Conservation (phyloP, 495 filamentous ascomycete species). For the Sporormia fimetaria region DNA sequence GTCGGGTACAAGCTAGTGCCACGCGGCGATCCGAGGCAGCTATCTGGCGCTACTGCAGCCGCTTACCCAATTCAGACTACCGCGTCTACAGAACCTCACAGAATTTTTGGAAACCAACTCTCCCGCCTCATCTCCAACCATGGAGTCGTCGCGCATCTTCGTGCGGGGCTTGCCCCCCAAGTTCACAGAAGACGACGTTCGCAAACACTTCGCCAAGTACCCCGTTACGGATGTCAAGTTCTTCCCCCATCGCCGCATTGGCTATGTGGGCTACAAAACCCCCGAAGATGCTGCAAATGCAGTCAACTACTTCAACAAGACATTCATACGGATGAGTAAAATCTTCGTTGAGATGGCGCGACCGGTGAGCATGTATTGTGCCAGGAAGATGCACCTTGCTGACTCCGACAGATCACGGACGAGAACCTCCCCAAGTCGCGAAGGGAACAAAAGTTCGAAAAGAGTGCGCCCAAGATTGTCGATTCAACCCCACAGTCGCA, state of each 20-base stretch:
- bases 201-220: conserved; percentile 71
- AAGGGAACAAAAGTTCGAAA: conserved; percentile 38
- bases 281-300: conserved; percentile 66
- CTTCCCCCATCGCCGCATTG: conserved; percentile 77
- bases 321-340: conserved; percentile 95
- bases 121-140: conserved; percentile 20
- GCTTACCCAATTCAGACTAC: too few relatives aligned
- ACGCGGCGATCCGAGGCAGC: too few relatives aligned
- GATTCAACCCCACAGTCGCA: conserved; percentile 16
- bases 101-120: too few relatives aligned
- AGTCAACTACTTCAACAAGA: conserved; percentile 85
- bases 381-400: background rate
- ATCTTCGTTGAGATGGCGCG: conserved; percentile 83
- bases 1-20: too few relatives aligned
- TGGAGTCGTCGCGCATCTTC: conserved; percentile 79
- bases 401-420: conserved; percentile 13
- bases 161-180: conserved; percentile 73
- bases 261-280: conserved; percentile 89
- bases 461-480: conserved; percentile 2
- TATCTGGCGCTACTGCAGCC: too few relatives aligned
- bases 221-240: conserved; percentile 82
- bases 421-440: conserved; percentile 19
- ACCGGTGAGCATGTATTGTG: conserved; percentile 43
- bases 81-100: too few relatives aligned
- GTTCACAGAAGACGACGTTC: conserved; percentile 64